Percentiles rank a stretch among this genome's conserved stretches.
These are phyloP conservation scores for Hirschioporus abietinus DNA, from an alignment of 768 basidiomycete genomes.

Conservation along the genomic window DNA sequence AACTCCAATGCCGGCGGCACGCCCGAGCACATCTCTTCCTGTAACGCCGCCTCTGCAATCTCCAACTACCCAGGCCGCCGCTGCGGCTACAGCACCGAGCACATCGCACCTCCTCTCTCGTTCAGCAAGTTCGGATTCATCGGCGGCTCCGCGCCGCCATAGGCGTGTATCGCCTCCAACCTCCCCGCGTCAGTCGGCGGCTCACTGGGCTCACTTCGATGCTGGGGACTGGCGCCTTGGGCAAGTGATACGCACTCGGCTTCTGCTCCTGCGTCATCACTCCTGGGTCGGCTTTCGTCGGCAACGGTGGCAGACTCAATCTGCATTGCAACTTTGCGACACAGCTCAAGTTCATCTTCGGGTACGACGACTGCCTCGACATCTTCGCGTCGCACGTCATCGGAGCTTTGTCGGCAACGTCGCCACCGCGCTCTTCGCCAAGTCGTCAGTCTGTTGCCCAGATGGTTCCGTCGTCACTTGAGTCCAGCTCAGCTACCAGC, in stretches of 20 bases:
- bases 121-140: constrained; percentile 97
- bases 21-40: constrained; percentile 94
- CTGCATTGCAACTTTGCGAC: constrained; percentile 98
- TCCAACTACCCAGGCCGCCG: constrained; percentile 89
- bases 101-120: constrained; percentile 88
- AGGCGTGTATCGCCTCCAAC: constrained; percentile 92
- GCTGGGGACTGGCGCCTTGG: constrained; percentile 95
- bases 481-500: constrained; percentile 79
- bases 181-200: constrained; percentile 85
- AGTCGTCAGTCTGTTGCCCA: constrained; percentile 57
- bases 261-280: constrained; percentile 96
- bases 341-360: constrained; percentile 78
- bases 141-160: constrained; percentile 84
- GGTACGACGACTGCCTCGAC: constrained; percentile 79
- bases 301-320: constrained; percentile 76
- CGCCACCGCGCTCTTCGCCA: constrained; percentile 81
- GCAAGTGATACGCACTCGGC: constrained; percentile 89
- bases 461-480: constrained; percentile 85
- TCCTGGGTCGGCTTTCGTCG: constrained; percentile 76
- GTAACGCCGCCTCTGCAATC: constrained; percentile 86
- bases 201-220: constrained; percentile 91
- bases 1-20: constrained; percentile 87
- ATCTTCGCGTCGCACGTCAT: constrained; percentile 85
- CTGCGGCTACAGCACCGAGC: constrained; percentile 85
- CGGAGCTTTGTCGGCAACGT: constrained; percentile 76